Evolutionary conservation across 148 eudicot species (phyloP).

Genomic region (Linanthus parryae): DNA sequence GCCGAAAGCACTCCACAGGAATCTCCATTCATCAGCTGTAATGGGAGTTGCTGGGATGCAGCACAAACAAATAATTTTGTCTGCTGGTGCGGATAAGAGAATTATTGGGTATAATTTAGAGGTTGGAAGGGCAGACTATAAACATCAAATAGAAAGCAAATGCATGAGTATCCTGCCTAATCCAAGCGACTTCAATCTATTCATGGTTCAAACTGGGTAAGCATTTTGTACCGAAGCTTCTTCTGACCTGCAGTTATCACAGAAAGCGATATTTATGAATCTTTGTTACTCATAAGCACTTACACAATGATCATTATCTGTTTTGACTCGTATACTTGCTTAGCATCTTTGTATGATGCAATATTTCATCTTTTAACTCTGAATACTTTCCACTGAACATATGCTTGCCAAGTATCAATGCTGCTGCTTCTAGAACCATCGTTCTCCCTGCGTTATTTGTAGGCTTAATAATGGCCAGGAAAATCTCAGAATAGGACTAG

Average conservation of each 20-base stretch:
- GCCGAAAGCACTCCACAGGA: conserved; percentile 66
- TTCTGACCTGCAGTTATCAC: neutral
- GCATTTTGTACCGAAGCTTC: conserved; percentile 15
- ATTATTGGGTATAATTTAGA: conserved; percentile 70
- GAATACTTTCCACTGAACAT: neutral
- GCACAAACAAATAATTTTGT: conserved; percentile 65
- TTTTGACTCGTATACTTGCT: neutral
- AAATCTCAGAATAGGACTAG: neutral
- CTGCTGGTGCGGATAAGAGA: conserved; percentile 87
- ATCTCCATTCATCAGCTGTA: conserved; percentile 79
- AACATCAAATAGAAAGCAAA: conserved; percentile 87
- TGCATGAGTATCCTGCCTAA: conserved; percentile 97
- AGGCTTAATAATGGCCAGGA: neutral
- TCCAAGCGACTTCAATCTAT: conserved; percentile 92
- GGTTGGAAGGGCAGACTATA: conserved; percentile 70
- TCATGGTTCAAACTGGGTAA: conserved; percentile 98
- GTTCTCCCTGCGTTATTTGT: neutral
- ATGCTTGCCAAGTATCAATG: neutral
- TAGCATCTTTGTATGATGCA: neutral
- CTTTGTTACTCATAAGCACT: neutral
- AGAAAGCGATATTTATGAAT: neutral
- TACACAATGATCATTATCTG: neutral
- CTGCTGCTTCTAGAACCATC: neutral
- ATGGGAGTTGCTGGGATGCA: conserved; percentile 99
- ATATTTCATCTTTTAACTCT: neutral